Base-by-base conservation (phyloP, 306 rosid genomes). In the Alnus glutinosa region DNA sequence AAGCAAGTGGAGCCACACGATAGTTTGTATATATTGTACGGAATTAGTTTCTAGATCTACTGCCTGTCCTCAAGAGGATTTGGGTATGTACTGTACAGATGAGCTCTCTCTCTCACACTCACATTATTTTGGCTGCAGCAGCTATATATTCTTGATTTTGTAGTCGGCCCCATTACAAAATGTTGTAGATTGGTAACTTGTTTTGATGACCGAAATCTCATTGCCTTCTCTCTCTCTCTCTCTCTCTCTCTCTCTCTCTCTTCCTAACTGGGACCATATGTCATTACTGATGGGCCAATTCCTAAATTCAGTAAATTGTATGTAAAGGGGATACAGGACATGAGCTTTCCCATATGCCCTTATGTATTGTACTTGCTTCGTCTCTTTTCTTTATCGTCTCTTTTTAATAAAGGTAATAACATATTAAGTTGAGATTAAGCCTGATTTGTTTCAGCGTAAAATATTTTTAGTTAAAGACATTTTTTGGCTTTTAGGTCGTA, bases 11-110 rank as follows among this genome's bases (percentile, higher is more conserved):
- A 16, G 13, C 67, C 34, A 71, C 34, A 42, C n/a, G 37, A 44
- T 52, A 57, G 74, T 70, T 57, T 74, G 79, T 83, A 58, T 18
- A 69, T 74, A 58, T 49, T 37, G 71, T 39, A 9, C 30, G 72
- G 72, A 28, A 42, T 67, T 67, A 39, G 70, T 51, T 67, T 67
- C 28, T 8, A 67, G 48, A 18, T 39, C n/a, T 37, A 8, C 50
- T 67, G 30, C 50, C 72, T 67, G 48, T n/a, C 23, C 7, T 18
- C 50, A 42, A 67, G 71, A 39, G 72, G 44, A 19, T 39, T 63
- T 44, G 51, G 50, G 32, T 19, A 14, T 67, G 71, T 67, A 42
- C 28, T 67, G 72, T 67, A 67, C 48, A 67, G 72, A 42, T 67
- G 72, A 19, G 32, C 1, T 67, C 51, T 18, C 70, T 59, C 70